Conservation (phyloP, 106 monocot species). For the Phalaenopsis aphrodite region DNA sequence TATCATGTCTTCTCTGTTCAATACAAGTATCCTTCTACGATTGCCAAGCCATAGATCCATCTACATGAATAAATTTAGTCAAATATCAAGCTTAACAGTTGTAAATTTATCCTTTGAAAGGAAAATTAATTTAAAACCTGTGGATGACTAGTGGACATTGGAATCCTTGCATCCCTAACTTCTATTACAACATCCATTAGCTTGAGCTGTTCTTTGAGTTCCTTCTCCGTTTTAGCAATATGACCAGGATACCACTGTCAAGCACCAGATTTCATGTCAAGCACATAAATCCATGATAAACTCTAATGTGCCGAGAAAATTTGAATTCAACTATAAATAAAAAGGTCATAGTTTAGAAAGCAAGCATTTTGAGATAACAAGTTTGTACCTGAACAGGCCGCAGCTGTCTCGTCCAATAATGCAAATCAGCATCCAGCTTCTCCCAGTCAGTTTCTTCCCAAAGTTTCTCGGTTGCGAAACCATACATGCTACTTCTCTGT, state of each 20-base stretch:
- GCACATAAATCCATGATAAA: not conserved
- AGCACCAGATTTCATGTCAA: constrained; percentile 1
- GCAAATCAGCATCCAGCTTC: constrained; percentile 62
- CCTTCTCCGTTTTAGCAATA: constrained; percentile 96
- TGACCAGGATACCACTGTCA: constrained; percentile 98
- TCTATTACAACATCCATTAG: constrained; percentile 98
- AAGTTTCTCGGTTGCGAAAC: not conserved
- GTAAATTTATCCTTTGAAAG: not conserved
- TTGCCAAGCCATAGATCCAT: constrained; percentile 98
- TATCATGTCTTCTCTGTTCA: constrained; percentile 99
- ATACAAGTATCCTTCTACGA: constrained; percentile 76
- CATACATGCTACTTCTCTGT: not conserved
- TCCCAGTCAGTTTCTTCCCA: constrained; percentile 51
- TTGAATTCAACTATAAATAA: not conserved
- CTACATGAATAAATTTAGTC: constrained; percentile 23
- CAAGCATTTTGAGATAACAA: constrained; percentile 8
- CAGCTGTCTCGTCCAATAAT: constrained; percentile 67
- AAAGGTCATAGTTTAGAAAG: not conserved
- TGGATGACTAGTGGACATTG: constrained; percentile 84
- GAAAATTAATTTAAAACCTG: constrained; percentile 33
- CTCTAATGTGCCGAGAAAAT: not conserved
- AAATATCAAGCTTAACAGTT: not conserved
- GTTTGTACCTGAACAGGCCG: constrained; percentile 90
- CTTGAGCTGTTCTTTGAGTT: constrained; percentile 84
- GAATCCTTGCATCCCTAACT: constrained; percentile 94